Evolutionary conservation across 768 basidiomycete genomes (phyloP).

Genomic region (Suillus brevipes): DNA sequence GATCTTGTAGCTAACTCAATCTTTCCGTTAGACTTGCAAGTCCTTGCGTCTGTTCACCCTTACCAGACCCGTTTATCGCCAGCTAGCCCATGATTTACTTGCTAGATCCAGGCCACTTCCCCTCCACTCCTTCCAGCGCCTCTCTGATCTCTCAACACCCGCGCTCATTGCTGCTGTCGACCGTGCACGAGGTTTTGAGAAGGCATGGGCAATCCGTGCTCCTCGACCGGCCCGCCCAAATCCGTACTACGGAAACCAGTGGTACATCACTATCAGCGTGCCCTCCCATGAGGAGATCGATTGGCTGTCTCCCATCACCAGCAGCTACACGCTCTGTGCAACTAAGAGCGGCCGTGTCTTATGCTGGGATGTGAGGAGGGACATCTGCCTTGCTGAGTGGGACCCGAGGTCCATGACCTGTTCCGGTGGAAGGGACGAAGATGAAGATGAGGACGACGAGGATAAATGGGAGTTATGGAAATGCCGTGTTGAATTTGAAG

Average conservation of each 20-base stretch:
- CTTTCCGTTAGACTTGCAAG: constrained; percentile 54
- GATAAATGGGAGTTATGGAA: constrained; percentile 74
- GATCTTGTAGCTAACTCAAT: not conserved
- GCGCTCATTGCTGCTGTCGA: constrained; percentile 64
- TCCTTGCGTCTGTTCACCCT: constrained; percentile 58
- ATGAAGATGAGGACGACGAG: constrained; percentile 20
- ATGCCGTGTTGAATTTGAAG: constrained; percentile 74
- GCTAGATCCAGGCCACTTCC: constrained; percentile 68
- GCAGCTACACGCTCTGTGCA: constrained; percentile 73
- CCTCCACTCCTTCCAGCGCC: constrained; percentile 65
- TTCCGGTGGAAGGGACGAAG: constrained; percentile 14
- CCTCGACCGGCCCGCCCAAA: constrained; percentile 47
- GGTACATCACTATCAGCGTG: constrained; percentile 70
- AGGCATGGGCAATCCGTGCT: constrained; percentile 58
- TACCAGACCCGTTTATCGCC: constrained; percentile 68
- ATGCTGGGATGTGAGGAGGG: constrained; percentile 71
- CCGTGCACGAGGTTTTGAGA: constrained; percentile 61
- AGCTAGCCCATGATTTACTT: constrained; percentile 61
- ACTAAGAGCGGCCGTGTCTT: constrained; percentile 76
- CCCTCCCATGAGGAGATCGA: constrained; percentile 71
- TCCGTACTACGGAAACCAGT: constrained; percentile 28
- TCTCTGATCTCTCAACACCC: constrained; percentile 62
- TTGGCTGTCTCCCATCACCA: constrained; percentile 77
- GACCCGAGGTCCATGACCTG: constrained; percentile 42
- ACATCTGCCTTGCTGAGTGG: constrained; percentile 67